Evolutionary conservation across 148 eudicot species (phyloP).

Genomic region (Beta vulgaris): DNA sequence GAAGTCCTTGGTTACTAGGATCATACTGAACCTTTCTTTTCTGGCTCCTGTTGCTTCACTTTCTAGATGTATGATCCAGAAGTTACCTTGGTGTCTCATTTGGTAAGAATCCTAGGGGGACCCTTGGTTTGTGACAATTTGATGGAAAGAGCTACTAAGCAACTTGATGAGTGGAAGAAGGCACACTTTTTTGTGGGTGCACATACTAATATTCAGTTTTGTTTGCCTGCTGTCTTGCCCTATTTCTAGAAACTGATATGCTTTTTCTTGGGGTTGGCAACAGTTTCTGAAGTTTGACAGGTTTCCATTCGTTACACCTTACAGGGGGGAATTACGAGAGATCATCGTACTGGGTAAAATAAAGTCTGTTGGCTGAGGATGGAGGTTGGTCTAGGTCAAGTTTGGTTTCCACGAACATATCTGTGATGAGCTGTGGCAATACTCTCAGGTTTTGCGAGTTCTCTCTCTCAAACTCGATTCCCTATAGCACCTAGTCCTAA

Average conservation of each 20-base stretch:
- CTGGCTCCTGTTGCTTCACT: no score
- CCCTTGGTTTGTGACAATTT: not conserved
- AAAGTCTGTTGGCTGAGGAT: no score
- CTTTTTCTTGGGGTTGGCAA: not conserved
- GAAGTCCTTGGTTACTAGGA: no score
- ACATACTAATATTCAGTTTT: not conserved
- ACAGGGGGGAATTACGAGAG: no score
- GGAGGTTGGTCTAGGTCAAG: not conserved
- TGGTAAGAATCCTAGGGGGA: not conserved
- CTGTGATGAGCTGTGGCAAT: not conserved
- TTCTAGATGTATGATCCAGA: not conserved
- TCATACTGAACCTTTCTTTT: no score
- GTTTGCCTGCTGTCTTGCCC: no score
- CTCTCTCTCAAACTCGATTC: not conserved
- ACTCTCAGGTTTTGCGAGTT: not conserved
- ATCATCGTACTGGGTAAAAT: no score
- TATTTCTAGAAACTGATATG: no score
- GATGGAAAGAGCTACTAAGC: not conserved
- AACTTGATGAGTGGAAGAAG: not conserved
- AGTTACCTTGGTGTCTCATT: not conserved
- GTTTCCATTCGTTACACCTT: no score
- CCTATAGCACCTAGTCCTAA: not conserved
- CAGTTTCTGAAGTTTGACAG: no score
- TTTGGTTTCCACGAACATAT: not conserved
- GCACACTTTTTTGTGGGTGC: not conserved